Evolutionary conservation across 192 early-diverging fungal genomes (phyloP), one percentile per base, ranked within the genome.

Genomic region (Backusella tuberculispora): DNA sequence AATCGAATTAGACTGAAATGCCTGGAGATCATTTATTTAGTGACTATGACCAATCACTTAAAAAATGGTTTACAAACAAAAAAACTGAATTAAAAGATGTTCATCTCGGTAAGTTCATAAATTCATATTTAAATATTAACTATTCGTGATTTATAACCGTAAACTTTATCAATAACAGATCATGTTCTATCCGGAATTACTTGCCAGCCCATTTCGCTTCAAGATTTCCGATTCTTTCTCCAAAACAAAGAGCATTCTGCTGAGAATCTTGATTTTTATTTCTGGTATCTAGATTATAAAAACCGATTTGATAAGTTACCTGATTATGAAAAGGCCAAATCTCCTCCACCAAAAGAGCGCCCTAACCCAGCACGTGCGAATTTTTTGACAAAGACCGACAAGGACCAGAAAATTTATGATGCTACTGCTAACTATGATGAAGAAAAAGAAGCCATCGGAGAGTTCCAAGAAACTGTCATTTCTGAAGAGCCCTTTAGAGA

Each of bases 221-320:
- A 66, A 19, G 69, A 79, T 44, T 79, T 79, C 60, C 43, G 63
- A 15, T 63, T 40, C 29, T 79, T 48, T 37, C 45, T 79, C 5
- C 34, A 45, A 75, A 56, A 74, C n/a, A 74, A 71, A 48, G 78
- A 79, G 17, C 78, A 74, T 66, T 70, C 78, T 6, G 48, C 69
- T 9, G 78, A 79, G 50, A 79, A 79, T 26, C 42, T 79, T 10
- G 66, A 74, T 6, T 79, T 79, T 66, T 69, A 79, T 43, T 69
- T 66, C 44, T 79, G 74, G 74, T 76, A 71, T 26, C 38, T 66
- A 21, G 72, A 66, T 21, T 78, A 78, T 60, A 46, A 48, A 19
- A 45, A 47, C 38, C 47, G 73, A 34, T 78, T 73, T 42, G 67
- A 48, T 14, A 26, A 74, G 1, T 29, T 78, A 44, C 41, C 77